phyloP scores from a whole-genome alignment of 768 basidiomycete species.

The Lactarius evosmus region DNA sequence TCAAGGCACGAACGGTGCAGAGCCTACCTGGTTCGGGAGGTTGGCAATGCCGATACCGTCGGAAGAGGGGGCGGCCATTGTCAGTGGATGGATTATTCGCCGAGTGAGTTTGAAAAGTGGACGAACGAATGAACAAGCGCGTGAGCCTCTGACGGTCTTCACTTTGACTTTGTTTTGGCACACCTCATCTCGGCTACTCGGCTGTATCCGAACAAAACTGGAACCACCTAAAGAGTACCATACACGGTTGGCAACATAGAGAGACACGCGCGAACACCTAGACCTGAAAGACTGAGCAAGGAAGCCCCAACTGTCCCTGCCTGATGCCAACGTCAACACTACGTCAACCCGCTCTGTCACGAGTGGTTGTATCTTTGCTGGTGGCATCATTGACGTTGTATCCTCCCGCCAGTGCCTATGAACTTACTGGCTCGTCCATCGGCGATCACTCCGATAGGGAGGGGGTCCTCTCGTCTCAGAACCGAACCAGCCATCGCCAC shows the following conservation, averaged over 20 bases:
- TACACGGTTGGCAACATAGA: too few relatives aligned
- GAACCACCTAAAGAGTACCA: too few relatives aligned
- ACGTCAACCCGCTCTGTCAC: too few relatives aligned
- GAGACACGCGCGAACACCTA: neutral
- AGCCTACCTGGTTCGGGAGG: slow-evolving; percentile 88
- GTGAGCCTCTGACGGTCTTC: neutral
- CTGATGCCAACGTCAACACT: neutral
- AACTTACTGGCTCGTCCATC: neutral
- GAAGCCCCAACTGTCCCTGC: neutral
- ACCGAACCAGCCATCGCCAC: neutral
- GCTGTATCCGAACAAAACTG: neutral
- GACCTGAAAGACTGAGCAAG: neutral
- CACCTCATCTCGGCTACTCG: neutral
- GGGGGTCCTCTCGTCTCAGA: neutral
- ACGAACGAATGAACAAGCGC: neutral
- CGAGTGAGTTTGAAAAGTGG: neutral
- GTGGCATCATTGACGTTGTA: too few relatives aligned
- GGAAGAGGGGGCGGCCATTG: slow-evolving; percentile 33
- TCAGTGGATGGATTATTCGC: neutral
- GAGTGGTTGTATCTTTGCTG: neutral
- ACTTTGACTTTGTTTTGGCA: slow-evolving; percentile 3
- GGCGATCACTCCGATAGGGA: neutral
- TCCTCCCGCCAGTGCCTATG: too few relatives aligned
- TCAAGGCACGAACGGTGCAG: slow-evolving; percentile 30
- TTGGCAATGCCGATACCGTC: slow-evolving; percentile 95